phyloP scores from a whole-genome alignment of 305 asterid genomes.

The Fraxinus velutina region DNA sequence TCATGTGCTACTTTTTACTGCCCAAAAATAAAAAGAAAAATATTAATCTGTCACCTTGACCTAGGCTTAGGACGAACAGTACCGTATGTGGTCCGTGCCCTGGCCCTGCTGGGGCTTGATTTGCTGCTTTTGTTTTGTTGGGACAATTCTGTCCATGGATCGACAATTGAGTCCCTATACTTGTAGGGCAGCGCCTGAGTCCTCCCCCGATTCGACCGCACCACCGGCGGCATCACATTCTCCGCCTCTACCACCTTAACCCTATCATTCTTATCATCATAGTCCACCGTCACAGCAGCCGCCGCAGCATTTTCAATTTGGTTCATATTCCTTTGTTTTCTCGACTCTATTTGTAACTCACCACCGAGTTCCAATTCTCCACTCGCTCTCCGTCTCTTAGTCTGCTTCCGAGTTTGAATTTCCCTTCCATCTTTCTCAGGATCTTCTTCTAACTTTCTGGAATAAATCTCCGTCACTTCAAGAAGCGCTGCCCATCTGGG shows the following conservation, averaged over 20 bases:
- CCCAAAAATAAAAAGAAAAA: too few relatives aligned
- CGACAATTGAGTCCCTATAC: constrained; percentile 35
- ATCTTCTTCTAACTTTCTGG: constrained; percentile 26
- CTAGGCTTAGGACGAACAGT: neutral
- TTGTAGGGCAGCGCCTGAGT: constrained; percentile 46
- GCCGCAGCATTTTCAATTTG: neutral
- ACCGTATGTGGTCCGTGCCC: constrained; percentile 11
- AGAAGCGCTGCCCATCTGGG: constrained; percentile 32
- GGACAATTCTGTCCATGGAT: constrained; percentile 26
- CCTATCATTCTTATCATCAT: neutral
- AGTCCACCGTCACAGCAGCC: neutral
- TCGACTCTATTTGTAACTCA: neutral
- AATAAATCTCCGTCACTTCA: constrained; percentile 29
- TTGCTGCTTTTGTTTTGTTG: constrained; percentile 24
- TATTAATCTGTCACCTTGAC: neutral
- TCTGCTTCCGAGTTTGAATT: neutral
- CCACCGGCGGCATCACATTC: constrained; percentile 22
- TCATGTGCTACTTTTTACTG: neutral
- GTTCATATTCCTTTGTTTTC: neutral
- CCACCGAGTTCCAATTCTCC: neutral
- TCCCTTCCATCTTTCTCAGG: neutral
- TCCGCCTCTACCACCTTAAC: constrained; percentile 2
- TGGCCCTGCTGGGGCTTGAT: constrained; percentile 4
- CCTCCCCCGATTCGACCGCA: constrained; percentile 41
- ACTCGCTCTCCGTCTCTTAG: constrained; percentile 18